These are phyloP conservation scores for Articulospora tetracladia DNA, from an alignment of 495 filamentous ascomycete species.

Conservation along the genomic window DNA sequence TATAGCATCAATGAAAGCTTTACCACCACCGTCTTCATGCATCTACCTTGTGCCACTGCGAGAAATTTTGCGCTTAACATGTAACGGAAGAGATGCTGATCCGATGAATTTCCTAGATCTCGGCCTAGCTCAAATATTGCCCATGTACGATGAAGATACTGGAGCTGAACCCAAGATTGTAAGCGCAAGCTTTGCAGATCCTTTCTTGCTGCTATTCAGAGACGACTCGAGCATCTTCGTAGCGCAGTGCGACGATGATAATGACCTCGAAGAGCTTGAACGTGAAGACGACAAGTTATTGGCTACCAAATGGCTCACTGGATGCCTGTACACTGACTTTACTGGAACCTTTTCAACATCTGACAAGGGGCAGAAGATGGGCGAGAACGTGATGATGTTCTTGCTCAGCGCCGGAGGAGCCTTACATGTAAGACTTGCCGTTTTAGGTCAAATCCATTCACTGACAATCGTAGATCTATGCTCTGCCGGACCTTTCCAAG, in stretches of 20 bases:
- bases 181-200: constrained; percentile 81
- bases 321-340: constrained; percentile 72
- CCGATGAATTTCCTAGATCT: constrained; percentile 55
- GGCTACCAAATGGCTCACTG: constrained; percentile 69
- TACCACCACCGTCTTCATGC: constrained; percentile 16
- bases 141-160: constrained; percentile 82
- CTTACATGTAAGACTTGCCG: constrained; percentile 60
- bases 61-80: background rate
- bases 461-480: constrained; percentile 48
- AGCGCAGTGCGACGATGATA: constrained; percentile 68
- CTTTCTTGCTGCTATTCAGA: constrained; percentile 79
- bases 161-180: constrained; percentile 70
- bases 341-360: constrained; percentile 48
- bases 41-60: constrained; percentile 14
- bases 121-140: constrained; percentile 81
- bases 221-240: constrained; percentile 77
- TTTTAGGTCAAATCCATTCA: background rate
- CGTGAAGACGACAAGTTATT: constrained; percentile 47
- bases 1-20: constrained; percentile 30
- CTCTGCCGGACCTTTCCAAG: constrained; percentile 56
- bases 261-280: constrained; percentile 82
- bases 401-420: constrained; percentile 66
- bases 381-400: constrained; percentile 61
- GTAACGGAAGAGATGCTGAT: constrained; percentile 13
- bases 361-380: constrained; percentile 37